A percentile compares a stretch with the other conserved stretches of the same genome.
Evolutionary conservation across 2,329 filamentous ascomycete species (phyloP).

Genomic region (Hymenoscyphus scutula): DNA sequence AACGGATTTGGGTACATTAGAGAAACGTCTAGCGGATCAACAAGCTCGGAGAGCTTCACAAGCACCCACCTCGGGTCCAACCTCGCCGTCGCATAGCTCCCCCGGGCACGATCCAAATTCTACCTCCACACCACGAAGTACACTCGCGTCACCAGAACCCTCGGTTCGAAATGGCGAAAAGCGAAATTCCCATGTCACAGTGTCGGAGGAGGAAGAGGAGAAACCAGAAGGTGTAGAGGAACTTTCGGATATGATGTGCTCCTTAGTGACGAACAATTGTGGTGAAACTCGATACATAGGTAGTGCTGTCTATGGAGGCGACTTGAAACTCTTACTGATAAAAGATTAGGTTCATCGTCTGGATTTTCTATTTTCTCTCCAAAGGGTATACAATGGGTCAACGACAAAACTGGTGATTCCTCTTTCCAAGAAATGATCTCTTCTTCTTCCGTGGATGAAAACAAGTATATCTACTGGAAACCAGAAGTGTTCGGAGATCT

Average conservation of each 20-base stretch:
- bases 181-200: conserved; percentile 14
- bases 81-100: conserved; percentile 44
- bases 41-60: conserved; percentile 32
- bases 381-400: conserved; percentile 98
- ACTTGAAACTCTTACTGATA: conserved; percentile 25
- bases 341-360: conserved; percentile 75
- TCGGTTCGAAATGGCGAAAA: conserved; percentile 27
- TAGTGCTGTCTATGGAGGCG: conserved; percentile 42
- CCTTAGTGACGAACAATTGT: conserved; percentile 87
- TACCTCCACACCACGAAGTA: conserved; percentile 43
- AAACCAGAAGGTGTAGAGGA: conserved; percentile 74
- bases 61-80: conserved; percentile 30
- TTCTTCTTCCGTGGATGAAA: conserved; percentile 84
- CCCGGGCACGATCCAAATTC: conserved; percentile 39
- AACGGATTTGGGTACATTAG: conserved; percentile 83
- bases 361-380: conserved; percentile 99
- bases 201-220: conserved; percentile 39
- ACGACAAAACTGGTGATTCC: conserved; percentile 92
- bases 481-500: conserved; percentile 95
- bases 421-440: conserved; percentile 96
- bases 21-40: conserved; percentile 66
- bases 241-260: conserved; percentile 98
- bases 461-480: conserved; percentile 97
- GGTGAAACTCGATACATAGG: conserved; percentile 96
- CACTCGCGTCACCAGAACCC: conserved; percentile 49